A percentile compares a stretch with the other conserved stretches of the same genome.
Conservation (phyloP, 108 stramenopile species). For the Phaeodactylum tricornutum region DNA sequence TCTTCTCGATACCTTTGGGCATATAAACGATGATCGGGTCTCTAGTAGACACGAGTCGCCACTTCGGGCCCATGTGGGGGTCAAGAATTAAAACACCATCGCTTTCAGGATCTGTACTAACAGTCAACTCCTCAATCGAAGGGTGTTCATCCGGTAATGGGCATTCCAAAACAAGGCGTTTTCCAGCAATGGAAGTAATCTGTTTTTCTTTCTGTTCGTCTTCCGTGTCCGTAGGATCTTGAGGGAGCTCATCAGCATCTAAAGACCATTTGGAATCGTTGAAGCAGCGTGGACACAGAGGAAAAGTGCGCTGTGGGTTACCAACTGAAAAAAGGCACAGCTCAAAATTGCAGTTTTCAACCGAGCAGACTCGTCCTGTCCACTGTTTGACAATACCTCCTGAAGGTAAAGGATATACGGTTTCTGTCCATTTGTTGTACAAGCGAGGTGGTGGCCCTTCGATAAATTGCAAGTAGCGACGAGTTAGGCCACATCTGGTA, state of each 20-base stretch:
- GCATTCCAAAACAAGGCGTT: slow-evolving; percentile 59
- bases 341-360: slow-evolving; percentile 76
- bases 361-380: slow-evolving; percentile 57
- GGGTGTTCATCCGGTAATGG: slow-evolving; percentile 80
- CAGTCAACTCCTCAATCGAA: slow-evolving; percentile 68
- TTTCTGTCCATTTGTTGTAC: slow-evolving; percentile 83
- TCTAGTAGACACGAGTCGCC: slow-evolving; percentile 61
- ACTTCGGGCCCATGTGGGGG: slow-evolving; percentile 72
- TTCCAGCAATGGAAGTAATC: slow-evolving; percentile 54
- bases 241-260: slow-evolving; percentile 14
- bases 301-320: slow-evolving; percentile 71
- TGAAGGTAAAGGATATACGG: slow-evolving; percentile 65
- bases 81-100: slow-evolving; percentile 81
- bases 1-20: slow-evolving; percentile 64
- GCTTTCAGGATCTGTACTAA: slow-evolving; percentile 76
- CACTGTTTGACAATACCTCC: slow-evolving; percentile 81
- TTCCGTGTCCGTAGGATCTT: slow-evolving; percentile 14
- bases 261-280: slow-evolving; percentile 74
- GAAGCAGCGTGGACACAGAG: slow-evolving; percentile 80
- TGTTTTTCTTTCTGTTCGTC: slow-evolving; percentile 51
- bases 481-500: slow-evolving; percentile 61
- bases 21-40: slow-evolving; percentile 64
- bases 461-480: slow-evolving; percentile 50
- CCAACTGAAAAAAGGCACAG: slow-evolving; percentile 76
- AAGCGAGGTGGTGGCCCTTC: slow-evolving; percentile 47